phyloP scores from a whole-genome alignment of 768 basidiomycete genomes.

The Boletus pseudo-olivaceus region DNA sequence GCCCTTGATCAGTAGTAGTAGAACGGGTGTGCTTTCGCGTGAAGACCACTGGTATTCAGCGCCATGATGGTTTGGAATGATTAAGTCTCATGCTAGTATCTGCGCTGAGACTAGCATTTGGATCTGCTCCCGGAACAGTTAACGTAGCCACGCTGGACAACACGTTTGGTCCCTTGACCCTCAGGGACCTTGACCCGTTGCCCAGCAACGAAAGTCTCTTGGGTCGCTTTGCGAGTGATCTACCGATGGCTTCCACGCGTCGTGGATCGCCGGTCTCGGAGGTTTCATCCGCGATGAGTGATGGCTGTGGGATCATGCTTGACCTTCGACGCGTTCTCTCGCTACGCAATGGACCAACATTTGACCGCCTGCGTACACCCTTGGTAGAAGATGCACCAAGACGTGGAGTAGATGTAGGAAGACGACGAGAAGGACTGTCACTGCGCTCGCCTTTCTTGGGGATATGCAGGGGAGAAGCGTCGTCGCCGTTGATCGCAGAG shows the following conservation, averaged over 20 bases:
- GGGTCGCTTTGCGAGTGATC: slow-evolving; percentile 57
- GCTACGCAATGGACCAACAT: slow-evolving; percentile 68
- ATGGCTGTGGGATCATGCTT: slow-evolving; percentile 74
- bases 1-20: slow-evolving; percentile 9
- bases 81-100: slow-evolving; percentile 47
- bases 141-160: slow-evolving; percentile 30
- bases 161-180: slow-evolving; percentile 31
- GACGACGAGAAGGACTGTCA: slow-evolving; percentile 49
- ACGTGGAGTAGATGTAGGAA: slow-evolving; percentile 43
- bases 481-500: slow-evolving; percentile 25
- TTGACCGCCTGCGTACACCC: slow-evolving; percentile 58
- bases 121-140: slow-evolving; percentile 36
- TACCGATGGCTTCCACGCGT: slow-evolving; percentile 39
- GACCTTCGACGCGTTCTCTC: slow-evolving; percentile 75
- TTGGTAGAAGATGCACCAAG: slow-evolving; percentile 34
- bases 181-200: slow-evolving; percentile 34
- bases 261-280: slow-evolving; percentile 33
- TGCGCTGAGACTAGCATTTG: slow-evolving; percentile 39
- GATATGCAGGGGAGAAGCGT: slow-evolving; percentile 23
- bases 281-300: slow-evolving; percentile 41
- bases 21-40: slow-evolving; percentile 3
- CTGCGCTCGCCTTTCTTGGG: slow-evolving; percentile 35
- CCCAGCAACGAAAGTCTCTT: slow-evolving; percentile 57
- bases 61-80: slow-evolving; percentile 53
- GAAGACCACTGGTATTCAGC: slow-evolving; percentile 37